A percentile compares a stretch with the other conserved stretches of the same genome.
Conservation (phyloP, 257 asterid species). For the Salvia splendens region DNA sequence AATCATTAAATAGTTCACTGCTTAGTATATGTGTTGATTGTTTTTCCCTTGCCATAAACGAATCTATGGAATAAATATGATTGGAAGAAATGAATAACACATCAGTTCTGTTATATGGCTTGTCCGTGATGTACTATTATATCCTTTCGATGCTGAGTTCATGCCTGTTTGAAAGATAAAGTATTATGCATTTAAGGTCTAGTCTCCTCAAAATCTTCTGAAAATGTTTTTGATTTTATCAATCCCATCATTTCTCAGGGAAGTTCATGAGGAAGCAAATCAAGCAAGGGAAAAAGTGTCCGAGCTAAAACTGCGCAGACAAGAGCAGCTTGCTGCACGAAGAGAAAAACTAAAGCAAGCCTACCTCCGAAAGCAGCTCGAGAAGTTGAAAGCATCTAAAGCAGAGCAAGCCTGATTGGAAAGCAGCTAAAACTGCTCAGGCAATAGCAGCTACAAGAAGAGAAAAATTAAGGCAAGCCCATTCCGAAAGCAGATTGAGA, state of each 20-base stretch:
- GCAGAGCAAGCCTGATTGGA: constrained; percentile 49
- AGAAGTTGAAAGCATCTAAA: constrained; percentile 82
- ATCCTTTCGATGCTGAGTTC: constrained; percentile 7
- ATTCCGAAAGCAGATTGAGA: constrained; percentile 82
- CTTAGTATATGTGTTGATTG: constrained; percentile 9
- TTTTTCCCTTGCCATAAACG: neutral
- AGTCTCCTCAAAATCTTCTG: neutral
- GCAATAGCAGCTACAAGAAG: constrained; percentile 81
- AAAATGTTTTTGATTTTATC: constrained; percentile 3
- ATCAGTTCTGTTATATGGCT: neutral
- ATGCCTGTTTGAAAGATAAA: constrained; percentile 18
- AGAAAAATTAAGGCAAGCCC: constrained; percentile 89
- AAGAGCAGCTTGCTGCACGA: constrained; percentile 79
- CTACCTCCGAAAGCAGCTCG: constrained; percentile 81
- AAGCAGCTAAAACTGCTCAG: constrained; percentile 59
- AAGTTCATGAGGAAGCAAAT: constrained; percentile 92
- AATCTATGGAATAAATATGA: neutral
- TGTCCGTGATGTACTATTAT: neutral
- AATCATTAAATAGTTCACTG: neutral
- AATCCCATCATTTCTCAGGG: constrained; percentile 55
- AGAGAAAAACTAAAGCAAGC: constrained; percentile 93
- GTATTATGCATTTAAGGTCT: constrained; percentile 14
- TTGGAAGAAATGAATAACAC: neutral
- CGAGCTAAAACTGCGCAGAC: constrained; percentile 76
- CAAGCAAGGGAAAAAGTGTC: constrained; percentile 89